phyloP scores from a whole-genome alignment of 805 yeast species.

The Kodamaea jinghongensis region DNA sequence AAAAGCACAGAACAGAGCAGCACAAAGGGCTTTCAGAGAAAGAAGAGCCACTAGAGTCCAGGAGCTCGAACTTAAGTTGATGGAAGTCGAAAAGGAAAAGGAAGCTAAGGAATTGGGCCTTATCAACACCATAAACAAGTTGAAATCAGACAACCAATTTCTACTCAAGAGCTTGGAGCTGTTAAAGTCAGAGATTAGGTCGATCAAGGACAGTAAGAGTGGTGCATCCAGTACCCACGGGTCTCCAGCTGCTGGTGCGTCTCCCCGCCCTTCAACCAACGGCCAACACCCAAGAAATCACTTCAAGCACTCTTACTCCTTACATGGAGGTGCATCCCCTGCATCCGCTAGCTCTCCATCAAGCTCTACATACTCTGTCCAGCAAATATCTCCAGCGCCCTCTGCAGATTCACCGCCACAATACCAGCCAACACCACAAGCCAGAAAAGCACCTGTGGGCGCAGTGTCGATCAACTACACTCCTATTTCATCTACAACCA shows the following conservation, averaged over 20 bases:
- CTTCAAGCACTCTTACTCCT: slow-evolving; percentile 12
- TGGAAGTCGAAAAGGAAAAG: slow-evolving; percentile 65
- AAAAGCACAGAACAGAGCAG: slow-evolving; percentile 91
- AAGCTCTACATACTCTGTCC: slow-evolving; percentile 33
- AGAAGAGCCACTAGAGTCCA: slow-evolving; percentile 79
- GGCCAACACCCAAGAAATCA: not conserved
- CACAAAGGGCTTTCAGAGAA: slow-evolving; percentile 88
- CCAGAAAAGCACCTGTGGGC: not conserved
- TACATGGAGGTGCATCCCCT: slow-evolving; percentile 9
- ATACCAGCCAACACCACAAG: slow-evolving; percentile 10
- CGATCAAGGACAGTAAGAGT: slow-evolving; percentile 15
- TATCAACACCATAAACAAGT: slow-evolving; percentile 49
- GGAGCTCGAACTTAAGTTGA: slow-evolving; percentile 68
- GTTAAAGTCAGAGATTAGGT: slow-evolving; percentile 31
- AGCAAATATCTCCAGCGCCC: slow-evolving; percentile 54
- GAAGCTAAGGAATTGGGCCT: slow-evolving; percentile 57
- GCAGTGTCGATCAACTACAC: slow-evolving; percentile 10
- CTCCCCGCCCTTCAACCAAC: slow-evolving; percentile 1
- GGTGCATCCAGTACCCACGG: not conserved
- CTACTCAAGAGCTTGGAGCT: slow-evolving; percentile 43
- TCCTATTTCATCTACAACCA: slow-evolving; percentile 10
- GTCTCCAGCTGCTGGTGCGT: not conserved
- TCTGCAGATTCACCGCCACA: slow-evolving; percentile 47
- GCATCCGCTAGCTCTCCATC: slow-evolving; percentile 15
- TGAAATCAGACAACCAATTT: slow-evolving; percentile 44